Base-by-base conservation (phyloP, 495 filamentous ascomycete species). In the Tricharina praecox region DNA sequence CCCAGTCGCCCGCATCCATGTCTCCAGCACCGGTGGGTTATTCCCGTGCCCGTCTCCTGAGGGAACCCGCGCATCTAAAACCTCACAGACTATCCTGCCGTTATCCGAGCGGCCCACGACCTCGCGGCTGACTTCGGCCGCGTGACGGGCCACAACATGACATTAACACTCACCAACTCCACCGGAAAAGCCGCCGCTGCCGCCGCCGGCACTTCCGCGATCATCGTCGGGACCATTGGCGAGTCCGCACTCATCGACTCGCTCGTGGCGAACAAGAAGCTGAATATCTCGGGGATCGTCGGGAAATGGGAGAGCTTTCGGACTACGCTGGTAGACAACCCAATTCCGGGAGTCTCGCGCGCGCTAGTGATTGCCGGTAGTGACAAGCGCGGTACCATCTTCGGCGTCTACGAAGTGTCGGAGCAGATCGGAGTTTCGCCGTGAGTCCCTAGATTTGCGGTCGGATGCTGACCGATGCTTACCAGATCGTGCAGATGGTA, bases 391-490 rank as follows among this genome's bases (percentile, higher is more conserved):
- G 81, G 78, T 0, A 74, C 75, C 2, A 82, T 85, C 51, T 86
- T 70, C 50, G 80, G 81, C 10, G 66, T 82, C 46, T 84, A 86
- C 63, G 75, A 78, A 38, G 61, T 86, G 48, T 81, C 76, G 24
- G 78, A 82, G 56, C 78, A 83, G 51, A 83, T 84, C 43, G 80
- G 81, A 15, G 77, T 84, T 4, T 79, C 75, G 33, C 81, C 80
- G 33, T 25, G 26, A 2, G 40, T 24, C n/a, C n/a, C n/a, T 25
- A 5, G 28, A 13, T 32, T 5, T 13, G 28, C 28, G 28, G 5
- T 13, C 7, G 28, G 28, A 13, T 32, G 28, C 28, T 32, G 13
- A 32, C 5, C 7, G 28, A 5, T 5, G 28, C 28, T 5, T 13
- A 32, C 5, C 28, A 32, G n/a, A n/a, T n/a, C n/a, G 21, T 20